Evolutionary conservation across 768 basidiomycete species (phyloP).

Genomic region (Tephrocybe sp.): DNA sequence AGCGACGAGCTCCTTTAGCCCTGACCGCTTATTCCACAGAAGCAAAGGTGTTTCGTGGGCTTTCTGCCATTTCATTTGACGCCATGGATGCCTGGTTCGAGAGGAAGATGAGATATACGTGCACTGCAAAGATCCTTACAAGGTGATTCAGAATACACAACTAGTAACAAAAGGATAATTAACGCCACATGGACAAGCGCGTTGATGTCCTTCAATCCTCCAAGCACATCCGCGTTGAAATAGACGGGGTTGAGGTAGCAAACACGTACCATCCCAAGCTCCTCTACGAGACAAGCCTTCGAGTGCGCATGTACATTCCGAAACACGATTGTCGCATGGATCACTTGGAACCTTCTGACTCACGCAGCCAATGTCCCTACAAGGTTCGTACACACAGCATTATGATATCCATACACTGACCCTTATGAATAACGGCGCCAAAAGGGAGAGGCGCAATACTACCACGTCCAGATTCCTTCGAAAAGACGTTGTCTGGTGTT

Average conservation of each 20-base stretch:
- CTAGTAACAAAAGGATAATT: neutral
- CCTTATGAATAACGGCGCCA: neutral
- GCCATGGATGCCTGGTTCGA: slow-evolving; percentile 67
- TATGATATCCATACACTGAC: neutral
- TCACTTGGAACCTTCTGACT: slow-evolving; percentile 45
- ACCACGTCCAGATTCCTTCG: slow-evolving; percentile 45
- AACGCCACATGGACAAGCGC: slow-evolving; percentile 37
- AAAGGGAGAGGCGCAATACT: slow-evolving; percentile 63
- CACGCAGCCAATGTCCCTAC: slow-evolving; percentile 57
- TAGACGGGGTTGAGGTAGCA: slow-evolving; percentile 63
- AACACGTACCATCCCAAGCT: slow-evolving; percentile 54
- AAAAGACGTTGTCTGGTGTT: slow-evolving; percentile 66
- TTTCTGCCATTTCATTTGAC: slow-evolving; percentile 49
- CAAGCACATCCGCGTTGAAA: slow-evolving; percentile 57
- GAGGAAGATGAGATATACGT: slow-evolving; percentile 59
- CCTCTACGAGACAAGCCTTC: slow-evolving; percentile 58
- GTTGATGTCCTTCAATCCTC: slow-evolving; percentile 62
- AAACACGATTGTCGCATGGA: slow-evolving; percentile 54
- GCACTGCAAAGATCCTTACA: slow-evolving; percentile 71
- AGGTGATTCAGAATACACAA: slow-evolving; percentile 34
- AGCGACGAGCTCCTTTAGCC: slow-evolving; percentile 37
- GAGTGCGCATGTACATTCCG: slow-evolving; percentile 61
- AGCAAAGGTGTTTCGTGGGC: slow-evolving; percentile 37
- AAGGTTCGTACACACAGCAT: slow-evolving; percentile 41
- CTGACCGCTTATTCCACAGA: slow-evolving; percentile 29